Evolutionary conservation across 2,329 filamentous ascomycete species (phyloP).

Genomic region (Achaetomium macrosporum): DNA sequence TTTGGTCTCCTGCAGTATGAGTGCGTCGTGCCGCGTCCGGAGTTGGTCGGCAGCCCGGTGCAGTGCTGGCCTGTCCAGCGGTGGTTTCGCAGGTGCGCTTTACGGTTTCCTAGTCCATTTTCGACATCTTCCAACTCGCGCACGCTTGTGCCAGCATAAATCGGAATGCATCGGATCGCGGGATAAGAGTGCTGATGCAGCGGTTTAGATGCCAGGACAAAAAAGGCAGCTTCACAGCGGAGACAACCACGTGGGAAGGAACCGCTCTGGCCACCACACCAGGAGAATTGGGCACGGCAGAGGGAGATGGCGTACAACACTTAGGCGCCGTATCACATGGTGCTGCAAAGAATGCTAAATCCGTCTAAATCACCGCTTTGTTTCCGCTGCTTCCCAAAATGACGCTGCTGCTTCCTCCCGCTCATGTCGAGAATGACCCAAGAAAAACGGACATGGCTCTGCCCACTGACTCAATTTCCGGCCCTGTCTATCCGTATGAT

Average conservation of each 20-base stretch:
- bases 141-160: background rate
- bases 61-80: conserved; percentile 53
- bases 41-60: conserved; percentile 41
- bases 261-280: conserved; percentile 19
- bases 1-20: conserved; percentile 56
- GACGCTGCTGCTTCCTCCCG: background rate
- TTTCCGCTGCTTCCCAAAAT: background rate
- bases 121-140: conserved; percentile 2
- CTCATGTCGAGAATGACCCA: background rate
- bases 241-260: conserved; percentile 59
- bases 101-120: background rate
- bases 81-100: conserved; percentile 54
- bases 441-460: conserved; percentile 9
- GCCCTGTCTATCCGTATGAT: conserved; percentile 26
- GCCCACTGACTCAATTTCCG: conserved; percentile 21
- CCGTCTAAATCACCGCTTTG: background rate
- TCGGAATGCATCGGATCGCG: background rate
- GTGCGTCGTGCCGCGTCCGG: conserved; percentile 48
- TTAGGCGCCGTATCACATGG: conserved; percentile 26
- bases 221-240: conserved; percentile 52
- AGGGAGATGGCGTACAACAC: conserved; percentile 29
- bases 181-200: conserved; percentile 12
- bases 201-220: conserved; percentile 50
- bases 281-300: conserved; percentile 8
- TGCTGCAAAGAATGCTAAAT: background rate